Percentiles rank a stretch among this genome's conserved stretches.
phyloP scores from a whole-genome alignment of 805 yeast genomes.

The Ogataea zsoltii region DNA sequence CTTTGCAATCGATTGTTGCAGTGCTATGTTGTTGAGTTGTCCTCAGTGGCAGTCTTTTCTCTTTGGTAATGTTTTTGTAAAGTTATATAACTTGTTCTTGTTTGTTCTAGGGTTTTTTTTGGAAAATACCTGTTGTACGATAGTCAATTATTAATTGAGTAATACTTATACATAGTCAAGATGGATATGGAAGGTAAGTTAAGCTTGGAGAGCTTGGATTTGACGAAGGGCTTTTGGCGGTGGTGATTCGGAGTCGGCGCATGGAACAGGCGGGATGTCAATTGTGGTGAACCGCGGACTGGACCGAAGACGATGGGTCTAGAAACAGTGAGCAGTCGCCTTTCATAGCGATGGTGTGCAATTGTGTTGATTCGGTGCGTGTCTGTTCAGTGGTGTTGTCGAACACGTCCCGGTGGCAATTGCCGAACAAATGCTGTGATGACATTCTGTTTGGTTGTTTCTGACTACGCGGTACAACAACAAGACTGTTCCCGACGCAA shows the following conservation, averaged over 20 bases:
- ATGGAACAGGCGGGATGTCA: conserved; percentile 4
- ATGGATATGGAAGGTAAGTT: conserved; percentile 60
- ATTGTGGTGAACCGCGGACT: not conserved
- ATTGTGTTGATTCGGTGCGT: no score
- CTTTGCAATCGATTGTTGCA: conserved; percentile 6
- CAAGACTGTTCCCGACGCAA: no score
- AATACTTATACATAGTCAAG: conserved; percentile 16
- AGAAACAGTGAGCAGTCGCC: no score
- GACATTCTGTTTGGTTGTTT: no score
- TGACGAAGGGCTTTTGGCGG: not conserved
- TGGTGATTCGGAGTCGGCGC: conserved; percentile 16
- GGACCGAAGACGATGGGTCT: no score
- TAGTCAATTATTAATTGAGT: conserved; percentile 18
- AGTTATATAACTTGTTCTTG: conserved; percentile 14
- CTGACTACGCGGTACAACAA: no score
- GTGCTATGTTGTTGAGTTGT: conserved; percentile 24
- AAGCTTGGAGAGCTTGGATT: conserved; percentile 34
- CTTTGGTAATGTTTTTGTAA: conserved; percentile 10
- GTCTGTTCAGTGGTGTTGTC: no score
- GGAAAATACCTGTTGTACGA: conserved; percentile 9
- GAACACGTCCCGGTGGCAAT: no score
- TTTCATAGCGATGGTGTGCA: no score
- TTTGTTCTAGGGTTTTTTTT: conserved; percentile 9
- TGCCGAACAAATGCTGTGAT: no score
- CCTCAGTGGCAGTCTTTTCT: conserved; percentile 16